Base-by-base conservation (phyloP, 306 rosid genomes). In the Begonia fuchsioides region DNA sequence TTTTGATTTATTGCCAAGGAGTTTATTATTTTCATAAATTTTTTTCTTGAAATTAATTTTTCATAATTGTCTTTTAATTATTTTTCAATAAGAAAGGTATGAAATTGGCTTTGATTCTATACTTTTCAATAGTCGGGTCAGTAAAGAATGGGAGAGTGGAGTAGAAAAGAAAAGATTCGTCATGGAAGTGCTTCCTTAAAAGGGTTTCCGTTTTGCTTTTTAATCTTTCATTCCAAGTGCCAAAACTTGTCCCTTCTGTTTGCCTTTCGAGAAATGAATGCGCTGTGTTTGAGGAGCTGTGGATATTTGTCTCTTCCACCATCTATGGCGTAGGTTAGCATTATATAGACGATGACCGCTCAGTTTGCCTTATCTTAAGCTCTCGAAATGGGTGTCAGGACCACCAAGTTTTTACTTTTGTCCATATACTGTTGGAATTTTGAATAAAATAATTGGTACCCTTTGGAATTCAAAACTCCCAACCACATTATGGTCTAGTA, bases 291-390 rank as follows among this genome's bases (percentile, higher is more conserved):
- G 52, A 17, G 49, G 71, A 62, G 76, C 74, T 58, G 76, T 69
- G 70, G 40, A 54, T 14, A 43, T 64, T 87, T 72, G 84, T 79
- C 77, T 48, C 52, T 68, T 64, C 53, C 65, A 55, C 38, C 52
- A 47, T 55, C 38, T 56, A 61, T 54, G 5, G 5, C 32, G n/a
- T 20, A 32, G 53, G 54, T 67, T 39, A 61, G 61, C 20, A 63
- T 45, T 26, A 46, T 41, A 26, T 49, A 32, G 63, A 59, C 19
- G 39, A 56, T 49, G 70, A 77, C 69, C 9, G 63, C 54, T 72
- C 78, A 38, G 51, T 60, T 39, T 62, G 54, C 68, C 82, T 75
- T 79, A 70, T 82, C 87, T 57, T 68, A 46, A 17, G 16, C 54
- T 44, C 72, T 66, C 63, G 8, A 26, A 73, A 53, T 67, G 50